Evolutionary conservation across 2,329 filamentous ascomycete species (phyloP), one percentile per base, ranked within the genome.

Genomic region (Tolypocladium cylindrosporum): DNA sequence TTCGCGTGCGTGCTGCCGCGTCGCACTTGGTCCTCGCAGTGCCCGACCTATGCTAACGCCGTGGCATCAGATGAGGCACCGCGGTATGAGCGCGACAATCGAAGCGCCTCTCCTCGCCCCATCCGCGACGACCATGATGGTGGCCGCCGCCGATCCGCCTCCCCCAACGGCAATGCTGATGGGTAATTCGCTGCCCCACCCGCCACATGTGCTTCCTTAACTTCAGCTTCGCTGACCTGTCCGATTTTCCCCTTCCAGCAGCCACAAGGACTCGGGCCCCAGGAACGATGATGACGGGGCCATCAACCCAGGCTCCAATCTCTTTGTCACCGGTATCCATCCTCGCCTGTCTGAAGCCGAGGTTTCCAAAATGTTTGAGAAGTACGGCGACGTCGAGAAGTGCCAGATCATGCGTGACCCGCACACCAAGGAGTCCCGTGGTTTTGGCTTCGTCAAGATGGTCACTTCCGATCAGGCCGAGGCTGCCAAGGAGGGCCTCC

Each of bases 391-490:
- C 72, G 94, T 99, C 56, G 93, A 97, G 78, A 97, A 95, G 78
- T 97, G 93, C 79, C 95, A 97, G 75, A 99, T 99, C 78, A 99
- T 99, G 94, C 86, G 93, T 70, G 94, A 99, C 71, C 94, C 94
- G 61, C 94, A 99, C 76, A 95, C 90, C 69, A 96, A 96, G 78
- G 94, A 99, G 77, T 97, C 93, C 66, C 94, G 94, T 75, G 94
- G 94, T 65, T 99, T 99, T 65, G 94, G 94, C 58, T 99, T 99
- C 78, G 94, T 99, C 73, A 97, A 99, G 81, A 97, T 99, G 93
- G 86, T 91, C 61, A 95, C 91, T 59, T 85, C 90, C 54, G 93
- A 97, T 58, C 90, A 96, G 75, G 94, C 94, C 63, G 94, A 99
- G 75, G 92, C 94, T 65, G 94, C 94, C 66, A 96, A 94, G 79